A percentile compares a stretch with the other conserved stretches of the same genome.
phyloP scores from a whole-genome alignment of 2,329 filamentous ascomycete species.

The Fonsecaea pugnacius region DNA sequence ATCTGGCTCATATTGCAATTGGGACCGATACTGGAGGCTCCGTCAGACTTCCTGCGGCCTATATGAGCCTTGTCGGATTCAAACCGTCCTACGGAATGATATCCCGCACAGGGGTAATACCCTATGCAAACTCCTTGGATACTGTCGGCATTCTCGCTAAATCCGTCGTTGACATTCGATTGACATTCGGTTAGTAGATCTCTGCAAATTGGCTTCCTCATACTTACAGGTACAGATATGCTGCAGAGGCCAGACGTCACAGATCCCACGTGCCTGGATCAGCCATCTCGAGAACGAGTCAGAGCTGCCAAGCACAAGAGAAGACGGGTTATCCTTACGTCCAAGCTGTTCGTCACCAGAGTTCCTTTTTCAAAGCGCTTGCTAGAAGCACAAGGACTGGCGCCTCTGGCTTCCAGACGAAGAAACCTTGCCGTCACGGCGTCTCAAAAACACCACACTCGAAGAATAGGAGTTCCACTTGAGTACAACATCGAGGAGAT shows the following conservation, averaged over 20 bases:
- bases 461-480: conserved; percentile 63
- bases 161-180: conserved; percentile 57
- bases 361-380: not conserved
- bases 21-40: conserved; percentile 95
- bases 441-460: conserved; percentile 29
- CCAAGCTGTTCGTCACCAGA: conserved; percentile 16
- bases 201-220: conserved; percentile 19
- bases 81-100: conserved; percentile 91
- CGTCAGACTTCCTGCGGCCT: conserved; percentile 83
- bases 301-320: conserved; percentile 22
- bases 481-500: conserved; percentile 92
- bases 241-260: conserved; percentile 66
- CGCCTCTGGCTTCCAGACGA: conserved; percentile 1
- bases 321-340: conserved; percentile 6
- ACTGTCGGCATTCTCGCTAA: conserved; percentile 78
- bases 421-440: conserved; percentile 8
- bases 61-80: conserved; percentile 80
- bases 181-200: conserved; percentile 51
- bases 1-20: conserved; percentile 60
- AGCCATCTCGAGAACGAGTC: conserved; percentile 54
- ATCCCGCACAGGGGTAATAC: conserved; percentile 82
- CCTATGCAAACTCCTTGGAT: conserved; percentile 90
- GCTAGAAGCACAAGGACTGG: not conserved
- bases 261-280: conserved; percentile 75
- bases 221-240: conserved; percentile 49